Conservation (phyloP, 148 eudicot species). For the Bassia scoparia region DNA sequence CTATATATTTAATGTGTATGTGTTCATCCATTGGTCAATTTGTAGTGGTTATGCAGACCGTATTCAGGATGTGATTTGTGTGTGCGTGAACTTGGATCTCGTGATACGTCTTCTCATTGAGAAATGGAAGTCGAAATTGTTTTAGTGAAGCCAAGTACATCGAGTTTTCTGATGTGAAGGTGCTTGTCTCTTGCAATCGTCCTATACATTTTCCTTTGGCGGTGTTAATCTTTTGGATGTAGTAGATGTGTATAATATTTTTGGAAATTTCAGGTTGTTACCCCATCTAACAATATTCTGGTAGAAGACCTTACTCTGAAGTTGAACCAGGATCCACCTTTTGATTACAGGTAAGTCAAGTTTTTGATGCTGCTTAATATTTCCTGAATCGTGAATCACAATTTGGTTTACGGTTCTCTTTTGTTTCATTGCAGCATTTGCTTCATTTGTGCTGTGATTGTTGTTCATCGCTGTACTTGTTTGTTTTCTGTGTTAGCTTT, state of each 20-base stretch:
- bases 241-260: not conserved
- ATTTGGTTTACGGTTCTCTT: not conserved
- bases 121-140: slow-evolving; percentile 70
- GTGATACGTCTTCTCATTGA: slow-evolving; percentile 53
- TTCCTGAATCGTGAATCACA: slow-evolving; percentile 1
- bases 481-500: too few species aligned
- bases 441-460: not conserved
- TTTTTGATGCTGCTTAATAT: slow-evolving; percentile 1
- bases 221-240: not conserved
- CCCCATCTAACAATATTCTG: slow-evolving; percentile 90
- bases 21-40: slow-evolving; percentile 17
- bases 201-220: slow-evolving; percentile 8
- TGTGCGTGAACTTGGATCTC: slow-evolving; percentile 67
- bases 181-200: slow-evolving; percentile 19
- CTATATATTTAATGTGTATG: too few species aligned
- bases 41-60: slow-evolving; percentile 99
- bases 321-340: slow-evolving; percentile 91
- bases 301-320: slow-evolving; percentile 83
- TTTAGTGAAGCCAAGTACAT: slow-evolving; percentile 92
- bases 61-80: slow-evolving; percentile 81
- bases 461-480: not conserved
- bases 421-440: not conserved
- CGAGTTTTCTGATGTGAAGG: slow-evolving; percentile 87
- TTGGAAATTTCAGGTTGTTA: slow-evolving; percentile 62
- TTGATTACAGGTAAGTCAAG: slow-evolving; percentile 75